Evolutionary conservation across 2,329 filamentous ascomycete species (phyloP).

Genomic region (Dothistroma pini): DNA sequence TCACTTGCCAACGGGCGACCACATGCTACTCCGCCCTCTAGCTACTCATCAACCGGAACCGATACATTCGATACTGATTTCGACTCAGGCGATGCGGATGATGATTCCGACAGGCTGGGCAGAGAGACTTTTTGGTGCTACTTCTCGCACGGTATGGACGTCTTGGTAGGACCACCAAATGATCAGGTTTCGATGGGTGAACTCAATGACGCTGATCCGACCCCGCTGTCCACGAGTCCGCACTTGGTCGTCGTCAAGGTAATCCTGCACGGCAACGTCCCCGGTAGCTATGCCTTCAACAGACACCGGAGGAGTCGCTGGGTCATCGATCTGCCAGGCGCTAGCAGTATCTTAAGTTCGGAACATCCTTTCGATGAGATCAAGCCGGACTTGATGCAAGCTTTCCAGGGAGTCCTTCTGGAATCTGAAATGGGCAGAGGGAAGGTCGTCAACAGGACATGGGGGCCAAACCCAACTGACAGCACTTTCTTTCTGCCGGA

Average conservation of each 20-base stretch:
- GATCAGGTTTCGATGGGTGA: conserved; percentile 18
- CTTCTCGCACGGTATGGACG: conserved; percentile 91
- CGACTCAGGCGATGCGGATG: conserved; percentile 48
- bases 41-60: conserved; percentile 40
- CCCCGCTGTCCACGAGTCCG: conserved; percentile 26
- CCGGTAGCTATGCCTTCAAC: conserved; percentile 95
- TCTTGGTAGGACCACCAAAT: conserved; percentile 77
- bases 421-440: conserved; percentile 49
- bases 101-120: conserved; percentile 57
- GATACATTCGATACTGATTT: conserved; percentile 46
- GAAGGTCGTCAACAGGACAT: conserved; percentile 37
- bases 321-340: conserved; percentile 54
- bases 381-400: conserved; percentile 44
- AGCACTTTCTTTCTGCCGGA: conserved; percentile 35
- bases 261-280: conserved; percentile 91
- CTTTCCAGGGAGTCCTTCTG: conserved; percentile 52
- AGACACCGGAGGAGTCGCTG: conserved; percentile 85
- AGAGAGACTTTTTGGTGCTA: conserved; percentile 87
- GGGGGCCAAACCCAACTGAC: conserved; percentile 33
- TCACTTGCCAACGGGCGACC: conserved; percentile 25
- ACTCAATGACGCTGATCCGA: conserved; percentile 7
- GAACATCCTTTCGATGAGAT: conserved; percentile 73
- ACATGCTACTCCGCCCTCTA: conserved; percentile 34
- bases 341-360: conserved; percentile 56
- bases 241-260: conserved; percentile 83